Percentiles rank a stretch among this genome's conserved stretches.
Evolutionary conservation across 148 eudicot genomes (phyloP).

Genomic region (Cornus kousa): DNA sequence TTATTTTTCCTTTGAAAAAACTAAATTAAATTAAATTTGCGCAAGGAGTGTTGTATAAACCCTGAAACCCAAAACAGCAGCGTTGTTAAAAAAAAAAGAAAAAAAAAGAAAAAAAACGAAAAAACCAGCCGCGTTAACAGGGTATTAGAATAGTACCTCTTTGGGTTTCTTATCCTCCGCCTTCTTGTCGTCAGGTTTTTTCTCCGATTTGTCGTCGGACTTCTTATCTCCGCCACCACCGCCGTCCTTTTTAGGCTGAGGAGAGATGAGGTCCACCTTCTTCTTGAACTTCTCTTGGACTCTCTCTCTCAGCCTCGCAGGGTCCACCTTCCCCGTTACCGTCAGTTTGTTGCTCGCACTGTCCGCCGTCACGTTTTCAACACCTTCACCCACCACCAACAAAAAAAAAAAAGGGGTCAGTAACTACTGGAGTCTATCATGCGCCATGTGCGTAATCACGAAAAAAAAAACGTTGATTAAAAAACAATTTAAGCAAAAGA

Average conservation of each 20-base stretch:
- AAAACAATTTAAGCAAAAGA: not conserved
- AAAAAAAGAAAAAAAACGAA: too few relatives aligned
- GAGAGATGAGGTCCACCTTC: conserved; percentile 54
- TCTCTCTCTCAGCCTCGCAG: conserved; percentile 12
- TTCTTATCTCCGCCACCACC: conserved; percentile 29
- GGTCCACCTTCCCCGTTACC: conserved; percentile 25
- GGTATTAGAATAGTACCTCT: conserved; percentile 18
- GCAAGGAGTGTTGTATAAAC: too few relatives aligned
- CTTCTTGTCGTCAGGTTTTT: conserved; percentile 40
- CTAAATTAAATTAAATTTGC: too few relatives aligned
- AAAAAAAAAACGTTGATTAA: too few relatives aligned
- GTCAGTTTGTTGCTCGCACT: conserved; percentile 18
- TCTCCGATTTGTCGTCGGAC: conserved; percentile 30
- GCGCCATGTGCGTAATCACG: not conserved
- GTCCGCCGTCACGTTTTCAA: conserved; percentile 22
- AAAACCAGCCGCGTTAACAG: not conserved
- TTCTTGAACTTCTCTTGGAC: conserved; percentile 44
- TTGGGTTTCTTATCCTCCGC: conserved; percentile 39
- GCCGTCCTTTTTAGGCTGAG: conserved; percentile 46
- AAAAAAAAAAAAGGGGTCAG: not conserved
- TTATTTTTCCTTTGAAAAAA: too few relatives aligned
- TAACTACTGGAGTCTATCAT: not conserved
- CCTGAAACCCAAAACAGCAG: too few relatives aligned
- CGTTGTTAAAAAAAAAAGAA: too few relatives aligned
- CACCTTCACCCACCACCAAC: conserved; percentile 9